phyloP scores from a whole-genome alignment of 1,284 basidiomycete genomes.

The Puccinia coronata region DNA sequence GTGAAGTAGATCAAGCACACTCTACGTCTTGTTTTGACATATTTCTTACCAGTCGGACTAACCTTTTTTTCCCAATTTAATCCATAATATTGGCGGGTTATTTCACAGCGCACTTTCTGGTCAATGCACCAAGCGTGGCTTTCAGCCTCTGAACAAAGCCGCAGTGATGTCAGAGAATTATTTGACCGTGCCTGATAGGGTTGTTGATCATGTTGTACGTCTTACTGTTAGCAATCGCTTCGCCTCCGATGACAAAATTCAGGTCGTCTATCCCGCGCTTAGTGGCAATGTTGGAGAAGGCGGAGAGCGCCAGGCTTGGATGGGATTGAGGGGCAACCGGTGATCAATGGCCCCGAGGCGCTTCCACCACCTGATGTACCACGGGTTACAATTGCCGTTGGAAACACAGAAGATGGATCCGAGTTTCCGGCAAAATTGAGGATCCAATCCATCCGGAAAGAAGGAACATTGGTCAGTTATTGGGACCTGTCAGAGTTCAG shows the following conservation, averaged over 20 bases:
- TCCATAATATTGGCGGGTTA: constrained; percentile 72
- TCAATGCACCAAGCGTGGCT: constrained; percentile 72
- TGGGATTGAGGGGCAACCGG: constrained; percentile 68
- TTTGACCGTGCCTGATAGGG: constrained; percentile 96
- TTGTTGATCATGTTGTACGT: constrained; percentile 87
- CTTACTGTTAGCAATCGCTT: constrained; percentile 73
- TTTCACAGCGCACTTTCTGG: constrained; percentile 76
- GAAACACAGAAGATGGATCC: constrained; percentile 79
- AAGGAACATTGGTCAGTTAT: background rate
- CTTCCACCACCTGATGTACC: constrained; percentile 52
- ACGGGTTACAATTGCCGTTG: constrained; percentile 59
- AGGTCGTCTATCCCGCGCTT: constrained; percentile 98
- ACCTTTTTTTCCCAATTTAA: constrained; percentile 68
- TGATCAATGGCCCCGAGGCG: constrained; percentile 50
- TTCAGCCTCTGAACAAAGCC: constrained; percentile 79
- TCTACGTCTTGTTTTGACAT: no score
- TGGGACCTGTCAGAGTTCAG: no score
- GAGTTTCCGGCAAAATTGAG: constrained; percentile 94
- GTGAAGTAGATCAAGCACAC: no score
- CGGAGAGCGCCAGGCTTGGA: constrained; percentile 68
- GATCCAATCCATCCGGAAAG: background rate
- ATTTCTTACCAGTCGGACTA: background rate
- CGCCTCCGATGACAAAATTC: constrained; percentile 99
- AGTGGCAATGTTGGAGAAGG: constrained; percentile 76
- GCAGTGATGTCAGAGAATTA: constrained; percentile 98